Conservation (phyloP, 2,329 filamentous ascomycete genomes). For the Aspergillus proliferans region DNA sequence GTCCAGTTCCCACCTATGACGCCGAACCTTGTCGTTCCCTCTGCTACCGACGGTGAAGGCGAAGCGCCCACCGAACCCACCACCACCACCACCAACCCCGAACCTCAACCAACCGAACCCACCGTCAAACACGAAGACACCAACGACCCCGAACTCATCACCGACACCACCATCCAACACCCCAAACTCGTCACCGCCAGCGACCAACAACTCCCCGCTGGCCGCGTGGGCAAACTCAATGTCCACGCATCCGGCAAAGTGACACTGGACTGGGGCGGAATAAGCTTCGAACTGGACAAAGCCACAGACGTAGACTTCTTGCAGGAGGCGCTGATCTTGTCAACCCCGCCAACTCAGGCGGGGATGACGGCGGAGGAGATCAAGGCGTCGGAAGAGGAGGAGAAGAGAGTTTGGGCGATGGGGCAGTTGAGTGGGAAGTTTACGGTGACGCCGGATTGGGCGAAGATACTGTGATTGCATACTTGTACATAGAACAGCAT, state of each 20-base stretch:
- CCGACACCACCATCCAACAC: background rate
- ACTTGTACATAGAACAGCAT: background rate
- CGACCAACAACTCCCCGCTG: conserved; percentile 43
- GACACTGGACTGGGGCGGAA: conserved; percentile 58
- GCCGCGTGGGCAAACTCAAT: conserved; percentile 55
- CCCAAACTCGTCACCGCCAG: conserved; percentile 35
- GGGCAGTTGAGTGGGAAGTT: conserved; percentile 61
- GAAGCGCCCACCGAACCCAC: conserved; percentile 3
- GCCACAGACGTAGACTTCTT: conserved; percentile 53
- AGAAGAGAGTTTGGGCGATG: conserved; percentile 48
- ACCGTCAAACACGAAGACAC: conserved; percentile 8
- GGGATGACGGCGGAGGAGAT: conserved; percentile 24
- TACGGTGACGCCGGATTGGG: conserved; percentile 57
- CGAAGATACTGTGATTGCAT: conserved; percentile 38
- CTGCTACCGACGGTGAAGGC: conserved; percentile 9
- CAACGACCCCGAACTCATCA: conserved; percentile 1
- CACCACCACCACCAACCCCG: background rate
- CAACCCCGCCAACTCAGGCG: conserved; percentile 16
- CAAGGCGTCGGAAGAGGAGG: conserved; percentile 14
- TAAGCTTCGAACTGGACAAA: conserved; percentile 52
- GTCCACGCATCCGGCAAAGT: conserved; percentile 57
- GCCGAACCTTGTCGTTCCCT: conserved; percentile 47
- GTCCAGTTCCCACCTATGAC: conserved; percentile 60
- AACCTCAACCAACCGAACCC: conserved; percentile 1
- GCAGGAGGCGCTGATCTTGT: conserved; percentile 52